These are phyloP conservation scores for Aspergillus hiratsukae DNA, from an alignment of 2,329 filamentous ascomycete genomes.

Conservation along the genomic window DNA sequence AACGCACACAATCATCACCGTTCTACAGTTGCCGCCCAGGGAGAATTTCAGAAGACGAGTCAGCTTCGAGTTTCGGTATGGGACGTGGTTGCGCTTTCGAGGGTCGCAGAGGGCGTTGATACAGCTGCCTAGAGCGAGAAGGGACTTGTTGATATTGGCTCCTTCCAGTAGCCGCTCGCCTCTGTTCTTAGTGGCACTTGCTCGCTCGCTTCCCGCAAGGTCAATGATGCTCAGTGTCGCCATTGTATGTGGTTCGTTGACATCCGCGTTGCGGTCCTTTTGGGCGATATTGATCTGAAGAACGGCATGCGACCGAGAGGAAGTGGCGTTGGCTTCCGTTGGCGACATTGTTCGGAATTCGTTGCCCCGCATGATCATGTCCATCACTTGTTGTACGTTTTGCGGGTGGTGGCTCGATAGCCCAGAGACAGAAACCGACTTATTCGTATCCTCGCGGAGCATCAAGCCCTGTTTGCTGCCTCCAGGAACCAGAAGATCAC, in stretches of 20 bases:
- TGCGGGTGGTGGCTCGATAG: conserved; percentile 86
- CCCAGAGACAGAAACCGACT: conserved; percentile 84
- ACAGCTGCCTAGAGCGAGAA: conserved; percentile 89
- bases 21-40: conserved; percentile 95
- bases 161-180: conserved; percentile 88
- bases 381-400: conserved; percentile 95
- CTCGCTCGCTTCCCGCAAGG: conserved; percentile 89
- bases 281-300: conserved; percentile 95
- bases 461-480: conserved; percentile 80
- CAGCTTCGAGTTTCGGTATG: conserved; percentile 96
- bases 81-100: conserved; percentile 86
- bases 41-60: conserved; percentile 95
- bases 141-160: conserved; percentile 98
- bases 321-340: conserved; percentile 95
- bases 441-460: conserved; percentile 90
- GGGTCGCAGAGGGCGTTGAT: conserved; percentile 97
- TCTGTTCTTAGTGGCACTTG: conserved; percentile 93
- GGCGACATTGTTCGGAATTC: conserved; percentile 93
- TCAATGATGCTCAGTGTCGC: conserved; percentile 98
- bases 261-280: conserved; percentile 85
- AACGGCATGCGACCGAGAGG: conserved; percentile 93
- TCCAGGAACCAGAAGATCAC: conserved; percentile 83
- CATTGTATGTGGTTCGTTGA: conserved; percentile 96
- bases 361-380: conserved; percentile 95
- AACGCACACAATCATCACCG: conserved; percentile 99